These are phyloP conservation scores for Penicillium nordicum DNA, from an alignment of 2,329 filamentous ascomycete species.

Conservation along the genomic window DNA sequence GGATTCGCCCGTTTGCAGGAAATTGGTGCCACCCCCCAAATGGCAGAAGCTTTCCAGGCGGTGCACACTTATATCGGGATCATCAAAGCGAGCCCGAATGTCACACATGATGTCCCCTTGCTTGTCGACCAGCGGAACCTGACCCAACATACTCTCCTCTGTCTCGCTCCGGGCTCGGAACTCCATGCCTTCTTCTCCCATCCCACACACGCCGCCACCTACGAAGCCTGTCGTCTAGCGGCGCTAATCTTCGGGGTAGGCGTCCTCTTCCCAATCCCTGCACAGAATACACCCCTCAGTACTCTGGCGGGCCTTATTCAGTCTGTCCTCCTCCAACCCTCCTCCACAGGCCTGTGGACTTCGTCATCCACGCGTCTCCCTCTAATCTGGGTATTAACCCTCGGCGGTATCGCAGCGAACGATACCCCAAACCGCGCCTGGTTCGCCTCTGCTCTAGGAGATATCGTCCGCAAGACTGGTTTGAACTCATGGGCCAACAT, in stretches of 20 bases:
- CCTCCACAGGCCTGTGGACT: conserved; percentile 25
- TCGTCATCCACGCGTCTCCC: conserved; percentile 21
- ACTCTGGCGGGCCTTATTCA: conserved; percentile 29
- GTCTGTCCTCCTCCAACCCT: conserved; percentile 22
- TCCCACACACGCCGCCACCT: conserved; percentile 25
- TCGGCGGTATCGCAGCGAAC: conserved; percentile 40
- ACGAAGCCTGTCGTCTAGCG: conserved; percentile 37
- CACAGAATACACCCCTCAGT: conserved; percentile 35
- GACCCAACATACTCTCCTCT: conserved; percentile 37
- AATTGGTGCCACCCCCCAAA: conserved; percentile 27
- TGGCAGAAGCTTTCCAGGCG: conserved; percentile 33
- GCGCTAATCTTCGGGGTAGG: conserved; percentile 38
- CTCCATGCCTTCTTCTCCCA: conserved; percentile 17
- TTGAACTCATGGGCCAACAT: conserved; percentile 29
- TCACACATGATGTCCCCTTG: conserved; percentile 21
- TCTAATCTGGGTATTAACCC: conserved; percentile 36
- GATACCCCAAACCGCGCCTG: conserved; percentile 31
- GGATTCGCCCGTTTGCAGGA: conserved; percentile 23
- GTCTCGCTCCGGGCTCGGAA: conserved; percentile 27
- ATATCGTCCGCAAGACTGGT: conserved; percentile 17
- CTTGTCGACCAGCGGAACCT: conserved; percentile 40
- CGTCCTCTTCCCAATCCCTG: conserved; percentile 41
- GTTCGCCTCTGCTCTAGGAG: conserved; percentile 30
- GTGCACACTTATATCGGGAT: conserved; percentile 32
- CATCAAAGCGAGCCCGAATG: conserved; percentile 23